phyloP scores from a whole-genome alignment of 306 rosid species.

The Sphenostylis stenocarpa region DNA sequence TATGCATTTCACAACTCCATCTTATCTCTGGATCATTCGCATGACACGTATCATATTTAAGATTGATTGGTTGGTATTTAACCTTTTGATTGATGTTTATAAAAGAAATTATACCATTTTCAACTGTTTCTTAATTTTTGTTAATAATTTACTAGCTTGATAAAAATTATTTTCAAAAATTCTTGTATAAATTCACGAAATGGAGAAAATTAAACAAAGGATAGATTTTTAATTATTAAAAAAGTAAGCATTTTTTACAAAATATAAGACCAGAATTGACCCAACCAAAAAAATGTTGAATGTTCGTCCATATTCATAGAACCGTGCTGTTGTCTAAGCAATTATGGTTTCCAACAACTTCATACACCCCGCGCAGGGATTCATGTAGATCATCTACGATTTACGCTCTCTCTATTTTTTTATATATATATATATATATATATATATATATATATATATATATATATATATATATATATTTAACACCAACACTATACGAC shows the following conservation, averaged over 20 bases:
- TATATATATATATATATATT: too few species aligned
- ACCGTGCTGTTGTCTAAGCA: conserved; percentile 21
- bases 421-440: too few species aligned
- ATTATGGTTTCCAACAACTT: conserved; percentile 54
- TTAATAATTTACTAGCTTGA: not conserved
- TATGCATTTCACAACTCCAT: not conserved
- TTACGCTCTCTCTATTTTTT: too few species aligned
- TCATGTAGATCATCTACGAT: not conserved
- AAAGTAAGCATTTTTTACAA: too few species aligned
- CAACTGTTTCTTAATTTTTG: not conserved
- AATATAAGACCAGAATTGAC: too few species aligned
- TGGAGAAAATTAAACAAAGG: not conserved
- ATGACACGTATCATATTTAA: not conserved
- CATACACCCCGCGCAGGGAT: not conserved
- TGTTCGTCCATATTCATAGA: not conserved
- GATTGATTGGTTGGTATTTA: not conserved
- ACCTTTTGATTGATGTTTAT: not conserved
- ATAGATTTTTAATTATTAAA: too few species aligned
- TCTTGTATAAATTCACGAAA: not conserved
- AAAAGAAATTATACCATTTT: not conserved
- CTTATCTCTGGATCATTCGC: not conserved
- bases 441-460: too few species aligned
- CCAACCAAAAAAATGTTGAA: not conserved
- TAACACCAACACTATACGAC: too few species aligned
- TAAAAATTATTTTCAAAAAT: not conserved